A percentile compares a stretch with the other conserved stretches of the same genome.
These are phyloP conservation scores for Lotmaria passim DNA, from an alignment of 208 protist genomes.

Conservation along the genomic window DNA sequence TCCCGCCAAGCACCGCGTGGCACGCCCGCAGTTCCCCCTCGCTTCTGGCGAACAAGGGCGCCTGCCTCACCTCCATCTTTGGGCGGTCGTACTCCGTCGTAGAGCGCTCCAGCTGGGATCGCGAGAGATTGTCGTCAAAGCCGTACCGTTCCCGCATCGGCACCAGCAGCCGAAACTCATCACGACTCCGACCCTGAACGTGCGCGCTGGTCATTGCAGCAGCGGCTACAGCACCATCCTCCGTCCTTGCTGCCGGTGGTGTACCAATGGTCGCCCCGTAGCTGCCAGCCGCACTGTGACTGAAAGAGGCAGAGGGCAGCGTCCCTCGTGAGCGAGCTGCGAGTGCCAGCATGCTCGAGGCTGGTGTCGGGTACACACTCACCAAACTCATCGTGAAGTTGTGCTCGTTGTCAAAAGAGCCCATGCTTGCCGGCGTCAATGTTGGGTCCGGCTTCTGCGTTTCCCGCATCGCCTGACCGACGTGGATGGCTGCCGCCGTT, in stretches of 20 bases:
- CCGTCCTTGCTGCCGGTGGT: neutral
- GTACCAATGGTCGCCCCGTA: neutral
- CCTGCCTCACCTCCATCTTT: neutral
- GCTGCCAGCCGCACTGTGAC: neutral
- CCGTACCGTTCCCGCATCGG: neutral
- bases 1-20: too few species aligned
- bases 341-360: constrained; percentile 10
- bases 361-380: constrained; percentile 1
- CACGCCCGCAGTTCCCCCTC: too few species aligned
- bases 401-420: constrained; percentile 21
- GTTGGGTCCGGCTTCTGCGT: neutral
- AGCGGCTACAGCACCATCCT: neutral
- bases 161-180: constrained; percentile 1
- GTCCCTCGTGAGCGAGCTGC: neutral
- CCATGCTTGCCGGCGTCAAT: constrained; percentile 1
- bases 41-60: too few species aligned
- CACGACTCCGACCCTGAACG: constrained; percentile 5
- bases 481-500: too few species aligned
- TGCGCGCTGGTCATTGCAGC: neutral
- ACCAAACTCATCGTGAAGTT: constrained; percentile 15
- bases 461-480: neutral
- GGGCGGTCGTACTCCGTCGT: neutral
- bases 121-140: neutral
- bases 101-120: neutral
- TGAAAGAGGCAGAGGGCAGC: neutral